Percentiles rank a stretch among this genome's conserved stretches.
phyloP scores from a whole-genome alignment of 495 filamentous ascomycete species.

The Ramalina intermedia region DNA sequence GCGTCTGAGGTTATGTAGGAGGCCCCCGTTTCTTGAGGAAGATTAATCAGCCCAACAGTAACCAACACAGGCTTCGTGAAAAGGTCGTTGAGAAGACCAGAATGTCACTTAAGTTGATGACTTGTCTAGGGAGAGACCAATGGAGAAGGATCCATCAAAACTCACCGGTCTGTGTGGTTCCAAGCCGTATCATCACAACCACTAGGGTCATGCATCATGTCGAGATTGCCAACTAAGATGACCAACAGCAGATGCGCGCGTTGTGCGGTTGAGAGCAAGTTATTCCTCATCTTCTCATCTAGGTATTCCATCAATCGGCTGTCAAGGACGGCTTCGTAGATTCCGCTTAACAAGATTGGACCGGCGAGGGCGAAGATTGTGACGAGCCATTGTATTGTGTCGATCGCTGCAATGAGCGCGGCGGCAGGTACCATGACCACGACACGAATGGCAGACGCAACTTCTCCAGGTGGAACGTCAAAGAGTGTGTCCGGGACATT shows the following conservation, averaged over 20 bases:
- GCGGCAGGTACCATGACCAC: slow-evolving; percentile 11
- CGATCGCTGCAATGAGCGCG: slow-evolving; percentile 16
- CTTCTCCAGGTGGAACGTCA: not conserved
- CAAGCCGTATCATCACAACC: not conserved
- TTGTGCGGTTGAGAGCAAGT: slow-evolving; percentile 12
- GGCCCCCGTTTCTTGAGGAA: too few species aligned
- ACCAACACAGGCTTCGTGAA: too few species aligned
- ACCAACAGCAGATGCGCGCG: slow-evolving; percentile 17
- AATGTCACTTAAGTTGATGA: too few species aligned
- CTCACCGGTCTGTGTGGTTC: not conserved
- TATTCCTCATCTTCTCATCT: not conserved
- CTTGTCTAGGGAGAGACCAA: too few species aligned
- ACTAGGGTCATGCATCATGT: slow-evolving; percentile 14
- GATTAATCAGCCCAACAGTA: too few species aligned
- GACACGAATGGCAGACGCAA: not conserved
- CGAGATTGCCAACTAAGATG: slow-evolving; percentile 22
- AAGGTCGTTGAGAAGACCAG: too few species aligned
- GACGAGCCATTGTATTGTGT: slow-evolving; percentile 23
- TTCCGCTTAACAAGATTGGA: slow-evolving; percentile 26
- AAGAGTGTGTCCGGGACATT: slow-evolving; percentile 19
- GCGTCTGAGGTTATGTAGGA: too few species aligned
- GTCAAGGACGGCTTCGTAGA: slow-evolving; percentile 28
- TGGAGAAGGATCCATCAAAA: not conserved
- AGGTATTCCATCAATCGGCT: slow-evolving; percentile 1
- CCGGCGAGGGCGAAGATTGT: slow-evolving; percentile 25